Conservation (phyloP, 371 early-diverging fungal species). For the Funneliformis caledonium region DNA sequence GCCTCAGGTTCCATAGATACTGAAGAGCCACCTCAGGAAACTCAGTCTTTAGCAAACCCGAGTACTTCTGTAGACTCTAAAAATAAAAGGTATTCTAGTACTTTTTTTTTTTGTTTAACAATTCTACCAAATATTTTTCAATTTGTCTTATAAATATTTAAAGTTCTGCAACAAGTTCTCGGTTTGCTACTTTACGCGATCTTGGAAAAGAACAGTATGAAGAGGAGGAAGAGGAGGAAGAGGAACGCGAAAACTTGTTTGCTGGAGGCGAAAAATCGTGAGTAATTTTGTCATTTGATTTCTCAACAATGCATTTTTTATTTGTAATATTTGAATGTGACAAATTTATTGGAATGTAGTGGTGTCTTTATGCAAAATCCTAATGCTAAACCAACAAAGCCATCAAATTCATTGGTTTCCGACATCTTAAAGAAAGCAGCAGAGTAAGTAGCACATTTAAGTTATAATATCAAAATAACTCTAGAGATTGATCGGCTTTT, state of each 20-base stretch:
- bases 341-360: constrained; percentile 45
- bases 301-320: neutral
- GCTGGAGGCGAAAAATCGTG: constrained; percentile 90
- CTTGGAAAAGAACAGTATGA: constrained; percentile 50
- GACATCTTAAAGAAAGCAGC: constrained; percentile 83
- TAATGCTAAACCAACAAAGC: constrained; percentile 56
- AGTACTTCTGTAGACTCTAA: too few relatives aligned
- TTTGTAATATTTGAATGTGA: neutral
- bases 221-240: constrained; percentile 62
- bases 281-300: constrained; percentile 41
- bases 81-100: neutral
- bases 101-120: neutral
- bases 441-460: constrained; percentile 55
- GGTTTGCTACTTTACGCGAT: constrained; percentile 71
- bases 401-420: constrained; percentile 65
- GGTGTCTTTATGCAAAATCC: constrained; percentile 78
- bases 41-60: neutral
- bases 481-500: neutral
- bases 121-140: constrained; percentile 34
- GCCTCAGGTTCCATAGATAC: neutral
- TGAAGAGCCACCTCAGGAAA: neutral
- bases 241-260: constrained; percentile 75
- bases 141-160: constrained; percentile 32
- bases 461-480: neutral
- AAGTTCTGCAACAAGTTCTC: neutral